Evolutionary conservation across 352 stramenopile species (phyloP).

Genomic region (Globisporangium orthogonon): DNA sequence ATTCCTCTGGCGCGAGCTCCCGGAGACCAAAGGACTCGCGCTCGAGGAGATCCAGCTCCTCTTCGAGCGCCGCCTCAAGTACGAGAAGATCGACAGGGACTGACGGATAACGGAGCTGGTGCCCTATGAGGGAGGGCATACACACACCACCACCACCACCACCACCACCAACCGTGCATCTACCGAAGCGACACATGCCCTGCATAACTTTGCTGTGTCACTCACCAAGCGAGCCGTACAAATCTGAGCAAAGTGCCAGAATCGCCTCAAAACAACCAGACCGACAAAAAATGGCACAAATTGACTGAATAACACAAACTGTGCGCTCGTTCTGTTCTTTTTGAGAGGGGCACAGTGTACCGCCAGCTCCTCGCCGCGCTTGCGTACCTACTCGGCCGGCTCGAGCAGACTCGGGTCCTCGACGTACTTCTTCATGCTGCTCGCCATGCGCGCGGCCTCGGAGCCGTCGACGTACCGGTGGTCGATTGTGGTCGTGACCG

Average conservation of each 20-base stretch:
- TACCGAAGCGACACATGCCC: neutral
- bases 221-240: too few species aligned
- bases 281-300: too few species aligned
- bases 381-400: constrained; percentile 15
- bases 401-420: constrained; percentile 50
- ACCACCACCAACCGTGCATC: neutral
- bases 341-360: too few species aligned
- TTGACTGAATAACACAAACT: too few species aligned
- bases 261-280: too few species aligned
- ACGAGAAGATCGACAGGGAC: constrained; percentile 34
- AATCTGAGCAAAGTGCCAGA: too few species aligned
- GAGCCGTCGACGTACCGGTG: constrained; percentile 63
- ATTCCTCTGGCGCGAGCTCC: constrained; percentile 77
- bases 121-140: neutral
- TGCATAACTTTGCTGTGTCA: too few species aligned
- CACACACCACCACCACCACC: neutral
- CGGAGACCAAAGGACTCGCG: constrained; percentile 91
- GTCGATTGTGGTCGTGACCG: constrained; percentile 65
- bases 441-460: constrained; percentile 49
- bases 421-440: constrained; percentile 40
- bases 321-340: too few species aligned
- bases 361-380: too few species aligned
- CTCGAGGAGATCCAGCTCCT: constrained; percentile 91
- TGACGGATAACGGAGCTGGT: neutral
- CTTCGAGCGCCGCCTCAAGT: constrained; percentile 48